phyloP scores from a whole-genome alignment of 2,329 filamentous ascomycete genomes.

The Botrytis cinerea region DNA sequence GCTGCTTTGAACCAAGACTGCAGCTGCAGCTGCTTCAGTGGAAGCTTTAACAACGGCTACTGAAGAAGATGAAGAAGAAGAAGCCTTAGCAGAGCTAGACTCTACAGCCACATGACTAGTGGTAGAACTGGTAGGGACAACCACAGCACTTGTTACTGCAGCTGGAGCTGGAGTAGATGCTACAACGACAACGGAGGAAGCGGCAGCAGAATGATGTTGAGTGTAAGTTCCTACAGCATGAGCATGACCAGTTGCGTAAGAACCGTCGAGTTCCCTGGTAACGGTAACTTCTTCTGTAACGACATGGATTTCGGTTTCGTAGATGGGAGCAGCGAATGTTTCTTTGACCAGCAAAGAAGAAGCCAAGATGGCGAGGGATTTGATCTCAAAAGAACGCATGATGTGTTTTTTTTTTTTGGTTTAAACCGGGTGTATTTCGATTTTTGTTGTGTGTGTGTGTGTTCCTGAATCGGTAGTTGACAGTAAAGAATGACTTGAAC shows the following conservation, averaged over 20 bases:
- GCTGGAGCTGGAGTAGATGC: constrained; percentile 11
- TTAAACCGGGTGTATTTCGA: neutral
- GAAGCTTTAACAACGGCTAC: constrained; percentile 12
- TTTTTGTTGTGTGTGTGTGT: neutral
- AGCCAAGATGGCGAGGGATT: constrained; percentile 36
- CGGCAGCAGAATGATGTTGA: constrained; percentile 21
- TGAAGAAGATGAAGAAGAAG: constrained; percentile 22
- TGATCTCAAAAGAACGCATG: constrained; percentile 37
- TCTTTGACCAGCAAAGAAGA: constrained; percentile 40
- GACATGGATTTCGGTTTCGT: constrained; percentile 32
- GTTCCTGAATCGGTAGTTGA: constrained; percentile 15
- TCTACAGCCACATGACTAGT: neutral
- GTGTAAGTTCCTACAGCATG: constrained; percentile 31
- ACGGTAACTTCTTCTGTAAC: constrained; percentile 36
- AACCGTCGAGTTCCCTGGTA: constrained; percentile 32
- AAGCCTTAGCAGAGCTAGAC: neutral
- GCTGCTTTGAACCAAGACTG: constrained; percentile 21
- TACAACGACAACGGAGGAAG: constrained; percentile 25
- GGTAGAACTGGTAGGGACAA: neutral
- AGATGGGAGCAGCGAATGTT: constrained; percentile 32
- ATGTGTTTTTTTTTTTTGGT: constrained; percentile 12
- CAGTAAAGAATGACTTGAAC: constrained; percentile 13
- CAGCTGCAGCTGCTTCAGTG: constrained; percentile 2
- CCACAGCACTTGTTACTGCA: neutral
- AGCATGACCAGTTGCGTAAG: constrained; percentile 30